Percentiles rank a stretch among this genome's conserved stretches.
Conservation (phyloP, 108 stramenopile species). For the Heterococcus sp. region DNA sequence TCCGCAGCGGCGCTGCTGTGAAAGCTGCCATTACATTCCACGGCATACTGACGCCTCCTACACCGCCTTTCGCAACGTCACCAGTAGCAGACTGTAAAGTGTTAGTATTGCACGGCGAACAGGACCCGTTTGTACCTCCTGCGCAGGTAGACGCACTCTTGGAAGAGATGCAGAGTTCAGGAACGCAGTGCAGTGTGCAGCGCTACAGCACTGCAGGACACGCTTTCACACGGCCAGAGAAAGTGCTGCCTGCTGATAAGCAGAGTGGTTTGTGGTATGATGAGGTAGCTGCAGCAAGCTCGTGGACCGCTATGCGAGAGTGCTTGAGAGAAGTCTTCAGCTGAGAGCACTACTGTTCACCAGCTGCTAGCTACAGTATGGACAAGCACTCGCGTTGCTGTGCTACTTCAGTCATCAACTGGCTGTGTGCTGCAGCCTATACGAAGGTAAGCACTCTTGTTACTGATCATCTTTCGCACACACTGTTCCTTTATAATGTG, state of each 20-base stretch:
- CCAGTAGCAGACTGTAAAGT: conserved; percentile 4
- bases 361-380: too few species aligned
- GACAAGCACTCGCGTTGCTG: too few species aligned
- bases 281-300: conserved; percentile 7
- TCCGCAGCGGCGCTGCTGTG: neutral
- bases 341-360: too few species aligned
- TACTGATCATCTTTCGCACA: too few species aligned
- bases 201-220: conserved; percentile 14
- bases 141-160: conserved; percentile 25
- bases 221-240: conserved; percentile 40
- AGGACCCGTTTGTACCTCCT: conserved; percentile 36
- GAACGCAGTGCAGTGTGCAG: conserved; percentile 1
- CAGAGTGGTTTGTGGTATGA: conserved; percentile 19
- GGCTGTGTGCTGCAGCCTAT: too few species aligned
- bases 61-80: neutral
- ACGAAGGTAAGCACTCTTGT: too few species aligned
- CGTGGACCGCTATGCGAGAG: conserved; percentile 5
- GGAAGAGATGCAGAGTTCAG: conserved; percentile 8
- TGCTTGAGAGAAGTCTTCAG: neutral
- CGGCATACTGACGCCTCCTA: conserved; percentile 20
- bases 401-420: too few species aligned
- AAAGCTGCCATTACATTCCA: conserved; percentile 21
- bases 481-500: too few species aligned
- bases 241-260: conserved; percentile 2
- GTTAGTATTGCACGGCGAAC: conserved; percentile 15